Conservation (phyloP, 805 yeast genomes). For the Pachysolen tannophilus region DNA sequence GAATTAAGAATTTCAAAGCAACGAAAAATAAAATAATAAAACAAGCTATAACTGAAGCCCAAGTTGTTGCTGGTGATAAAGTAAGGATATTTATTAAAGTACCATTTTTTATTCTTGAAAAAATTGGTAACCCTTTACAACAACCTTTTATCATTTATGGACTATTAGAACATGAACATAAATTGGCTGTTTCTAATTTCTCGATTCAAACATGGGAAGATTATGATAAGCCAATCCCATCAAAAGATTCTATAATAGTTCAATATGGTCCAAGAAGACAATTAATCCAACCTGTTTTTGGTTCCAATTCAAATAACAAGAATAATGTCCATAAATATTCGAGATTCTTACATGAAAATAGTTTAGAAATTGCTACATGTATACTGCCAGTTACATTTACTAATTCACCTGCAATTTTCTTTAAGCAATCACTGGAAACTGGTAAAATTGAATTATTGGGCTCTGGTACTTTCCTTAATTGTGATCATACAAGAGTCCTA, state of each 20-base stretch:
- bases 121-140: constrained; percentile 31
- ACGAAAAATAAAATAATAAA: constrained; percentile 64
- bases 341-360: constrained; percentile 74
- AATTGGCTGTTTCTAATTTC: constrained; percentile 74
- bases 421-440: constrained; percentile 43
- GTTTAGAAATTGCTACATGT: constrained; percentile 70
- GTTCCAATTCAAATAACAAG: constrained; percentile 65
- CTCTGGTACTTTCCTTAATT: constrained; percentile 81
- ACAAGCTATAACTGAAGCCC: constrained; percentile 40
- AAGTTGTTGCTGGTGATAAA: constrained; percentile 54
- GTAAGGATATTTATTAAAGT: constrained; percentile 54
- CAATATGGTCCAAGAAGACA: constrained; percentile 94
- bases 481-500: constrained; percentile 76
- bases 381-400: constrained; percentile 83
- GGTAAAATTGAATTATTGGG: constrained; percentile 65
- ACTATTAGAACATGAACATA: constrained; percentile 78
- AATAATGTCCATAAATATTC: constrained; percentile 86
- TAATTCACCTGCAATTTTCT: constrained; percentile 77
- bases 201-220: constrained; percentile 86
- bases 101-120: constrained; percentile 38
- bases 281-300: constrained; percentile 73
- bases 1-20: constrained; percentile 70
- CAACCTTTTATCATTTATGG: constrained; percentile 63
- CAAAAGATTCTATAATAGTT: constrained; percentile 73
- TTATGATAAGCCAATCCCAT: constrained; percentile 74